Conservation (phyloP, 495 filamentous ascomycete species). For the Aspergillus carlsbadensis region DNA sequence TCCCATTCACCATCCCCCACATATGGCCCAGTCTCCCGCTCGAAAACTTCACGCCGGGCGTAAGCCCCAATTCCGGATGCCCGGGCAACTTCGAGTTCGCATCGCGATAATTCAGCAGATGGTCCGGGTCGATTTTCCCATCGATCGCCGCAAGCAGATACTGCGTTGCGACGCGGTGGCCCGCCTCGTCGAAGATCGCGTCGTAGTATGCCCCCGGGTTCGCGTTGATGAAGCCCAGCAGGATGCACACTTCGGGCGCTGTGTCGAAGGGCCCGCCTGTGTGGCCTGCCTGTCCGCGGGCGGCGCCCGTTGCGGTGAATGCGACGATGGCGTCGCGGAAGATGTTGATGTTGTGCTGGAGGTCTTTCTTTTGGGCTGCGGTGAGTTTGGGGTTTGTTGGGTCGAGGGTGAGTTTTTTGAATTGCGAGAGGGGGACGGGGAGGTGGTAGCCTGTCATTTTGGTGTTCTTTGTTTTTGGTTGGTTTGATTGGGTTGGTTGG, state of each 20-base stretch:
- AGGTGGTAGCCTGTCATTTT: slow-evolving; percentile 23
- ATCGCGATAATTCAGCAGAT: slow-evolving; percentile 41
- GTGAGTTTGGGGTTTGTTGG: slow-evolving; percentile 30
- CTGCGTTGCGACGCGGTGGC: slow-evolving; percentile 41
- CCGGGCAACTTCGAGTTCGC: slow-evolving; percentile 41
- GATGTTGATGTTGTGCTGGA: slow-evolving; percentile 38
- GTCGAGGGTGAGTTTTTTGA: slow-evolving; percentile 40
- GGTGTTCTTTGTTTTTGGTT: no score
- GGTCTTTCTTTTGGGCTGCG: slow-evolving; percentile 33
- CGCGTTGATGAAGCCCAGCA: slow-evolving; percentile 37
- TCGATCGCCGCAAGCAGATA: slow-evolving; percentile 37
- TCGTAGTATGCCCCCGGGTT: slow-evolving; percentile 32
- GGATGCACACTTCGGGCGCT: slow-evolving; percentile 39
- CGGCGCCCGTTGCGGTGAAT: slow-evolving; percentile 39
- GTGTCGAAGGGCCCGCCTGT: slow-evolving; percentile 45
- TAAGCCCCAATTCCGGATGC: slow-evolving; percentile 40
- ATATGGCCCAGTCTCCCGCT: slow-evolving; percentile 42
- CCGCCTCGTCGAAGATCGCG: slow-evolving; percentile 39
- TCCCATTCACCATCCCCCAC: slow-evolving; percentile 43
- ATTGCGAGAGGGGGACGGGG: slow-evolving; percentile 39
- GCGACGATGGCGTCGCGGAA: slow-evolving; percentile 42
- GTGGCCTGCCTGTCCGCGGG: slow-evolving; percentile 38
- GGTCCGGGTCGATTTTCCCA: slow-evolving; percentile 37
- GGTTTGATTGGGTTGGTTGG: no score
- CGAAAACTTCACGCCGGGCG: slow-evolving; percentile 40